phyloP scores from a whole-genome alignment of 106 monocot species.

The Dendrobium huoshanense region DNA sequence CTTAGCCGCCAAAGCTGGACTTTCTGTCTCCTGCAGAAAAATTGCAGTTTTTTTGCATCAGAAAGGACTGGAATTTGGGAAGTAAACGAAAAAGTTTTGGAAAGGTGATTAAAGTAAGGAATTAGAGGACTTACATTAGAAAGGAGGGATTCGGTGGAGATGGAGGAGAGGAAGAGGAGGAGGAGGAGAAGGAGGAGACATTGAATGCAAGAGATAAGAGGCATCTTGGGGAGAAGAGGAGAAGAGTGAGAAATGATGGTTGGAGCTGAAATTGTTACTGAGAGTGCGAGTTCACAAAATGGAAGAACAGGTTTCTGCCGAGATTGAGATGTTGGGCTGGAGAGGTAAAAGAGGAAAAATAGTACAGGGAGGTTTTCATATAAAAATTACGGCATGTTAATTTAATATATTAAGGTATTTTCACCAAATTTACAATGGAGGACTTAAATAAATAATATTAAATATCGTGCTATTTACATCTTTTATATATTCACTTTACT shows the following conservation, averaged over 20 bases:
- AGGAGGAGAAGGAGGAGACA: neutral
- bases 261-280: neutral
- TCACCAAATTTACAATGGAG: no score
- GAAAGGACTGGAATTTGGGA: neutral
- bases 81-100: neutral
- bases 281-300: neutral
- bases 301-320: neutral
- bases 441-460: no score
- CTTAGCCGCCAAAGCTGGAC: neutral
- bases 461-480: no score
- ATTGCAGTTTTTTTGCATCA: constrained; percentile 5
- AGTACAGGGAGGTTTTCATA: no score
- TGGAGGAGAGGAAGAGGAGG: constrained; percentile 1
- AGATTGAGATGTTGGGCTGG: neutral
- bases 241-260: neutral
- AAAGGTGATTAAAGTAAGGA: neutral
- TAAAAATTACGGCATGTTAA: no score
- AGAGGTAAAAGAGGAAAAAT: neutral
- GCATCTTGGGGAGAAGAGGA: neutral
- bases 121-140: constrained; percentile 1
- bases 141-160: neutral
- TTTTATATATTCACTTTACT: no score
- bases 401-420: no score
- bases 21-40: constrained; percentile 4
- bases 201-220: neutral